Conservation (phyloP, 1,284 basidiomycete genomes). For the Microbotryum silenes-acaulis region DNA sequence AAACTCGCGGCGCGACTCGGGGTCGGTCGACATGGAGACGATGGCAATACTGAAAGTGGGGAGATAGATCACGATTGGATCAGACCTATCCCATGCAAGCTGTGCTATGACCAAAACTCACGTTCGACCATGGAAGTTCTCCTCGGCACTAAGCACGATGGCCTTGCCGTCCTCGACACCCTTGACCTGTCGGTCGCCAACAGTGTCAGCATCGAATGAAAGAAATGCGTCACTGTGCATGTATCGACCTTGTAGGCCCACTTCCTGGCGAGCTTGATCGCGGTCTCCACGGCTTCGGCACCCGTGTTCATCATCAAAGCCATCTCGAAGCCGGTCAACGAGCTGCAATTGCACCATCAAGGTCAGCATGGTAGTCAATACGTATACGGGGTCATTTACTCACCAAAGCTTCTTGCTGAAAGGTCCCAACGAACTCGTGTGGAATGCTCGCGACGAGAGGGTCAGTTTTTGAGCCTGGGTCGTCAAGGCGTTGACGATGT, state of each 20-base stretch:
- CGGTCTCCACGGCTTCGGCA: slow-evolving; percentile 93
- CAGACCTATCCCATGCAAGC: background rate
- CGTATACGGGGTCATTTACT: background rate
- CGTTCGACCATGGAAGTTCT: slow-evolving; percentile 95
- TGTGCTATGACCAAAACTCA: slow-evolving; percentile 66
- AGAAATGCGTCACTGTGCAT: background rate
- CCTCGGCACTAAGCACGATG: slow-evolving; percentile 74
- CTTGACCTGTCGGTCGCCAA: slow-evolving; percentile 50
- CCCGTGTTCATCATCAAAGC: slow-evolving; percentile 99
- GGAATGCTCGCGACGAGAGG: slow-evolving; percentile 90
- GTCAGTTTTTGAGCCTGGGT: slow-evolving; percentile 85
- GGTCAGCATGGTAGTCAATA: background rate
- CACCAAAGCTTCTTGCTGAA: slow-evolving; percentile 76
- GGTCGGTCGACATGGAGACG: slow-evolving; percentile 86
- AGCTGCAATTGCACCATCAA: slow-evolving; percentile 3
- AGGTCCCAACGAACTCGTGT: slow-evolving; percentile 81
- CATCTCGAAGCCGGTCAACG: slow-evolving; percentile 50
- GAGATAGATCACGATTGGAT: background rate
- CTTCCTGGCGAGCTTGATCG: slow-evolving; percentile 74
- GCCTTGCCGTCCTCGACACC: slow-evolving; percentile 75
- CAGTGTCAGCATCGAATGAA: background rate
- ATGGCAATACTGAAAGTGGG: slow-evolving; percentile 15
- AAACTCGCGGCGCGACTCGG: slow-evolving; percentile 76
- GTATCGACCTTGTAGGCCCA: slow-evolving; percentile 64
- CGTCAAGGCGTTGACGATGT: slow-evolving; percentile 59